Evolutionary conservation across 352 stramenopile genomes (phyloP), one percentile per base, ranked within the genome.

Genomic region (Phytophthora sansomeana): DNA sequence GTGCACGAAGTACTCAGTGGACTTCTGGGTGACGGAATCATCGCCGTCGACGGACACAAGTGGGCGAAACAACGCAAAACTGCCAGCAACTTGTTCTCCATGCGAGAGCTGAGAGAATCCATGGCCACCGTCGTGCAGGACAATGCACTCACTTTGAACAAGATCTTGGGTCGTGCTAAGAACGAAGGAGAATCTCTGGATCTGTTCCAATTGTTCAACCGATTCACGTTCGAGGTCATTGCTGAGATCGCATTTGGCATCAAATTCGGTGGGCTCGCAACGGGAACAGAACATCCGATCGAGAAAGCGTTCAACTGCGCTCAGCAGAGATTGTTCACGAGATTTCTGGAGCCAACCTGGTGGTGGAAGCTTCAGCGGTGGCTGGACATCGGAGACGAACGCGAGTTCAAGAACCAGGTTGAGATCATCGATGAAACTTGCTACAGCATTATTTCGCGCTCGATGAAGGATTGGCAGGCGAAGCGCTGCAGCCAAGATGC

Each of bases 181-280:
- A 36, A 64, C 0, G 38, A 16, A 13, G 6, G 21, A 1, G 47
- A 73, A 6, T 10, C 33, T 0, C 13, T 84, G n/a, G 72, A 90
- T 47, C 10, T 88, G 13, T 68, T 71, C 33, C 29, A 72, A 44
- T 38, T 84, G 4, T 58, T 87, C 6, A 79, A 77, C 28, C 53
- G 63, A 21, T 87, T 89, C 57, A 82, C 75, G 26, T 79, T 85
- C n/a, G 73, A 87, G 9, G 63, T 67, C 14, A 85, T 91, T 48
- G 54, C 72, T 1, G 60, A 85, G 24, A 79, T 89, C 29, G 82
- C 58, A 3, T 78, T 89, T 55, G 74, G 71, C 1, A 38, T 72
- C 32, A 68, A 68, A 21, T 59, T 72, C n/a, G 64, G 44, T 6
- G 58, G 51, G 10, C 30, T 72, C 8, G 44, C 28, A 1, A 46